Evolutionary conservation across 2,329 filamentous ascomycete genomes (phyloP), one percentile per base, ranked within the genome.

Genomic region (Penicillium sp.): DNA sequence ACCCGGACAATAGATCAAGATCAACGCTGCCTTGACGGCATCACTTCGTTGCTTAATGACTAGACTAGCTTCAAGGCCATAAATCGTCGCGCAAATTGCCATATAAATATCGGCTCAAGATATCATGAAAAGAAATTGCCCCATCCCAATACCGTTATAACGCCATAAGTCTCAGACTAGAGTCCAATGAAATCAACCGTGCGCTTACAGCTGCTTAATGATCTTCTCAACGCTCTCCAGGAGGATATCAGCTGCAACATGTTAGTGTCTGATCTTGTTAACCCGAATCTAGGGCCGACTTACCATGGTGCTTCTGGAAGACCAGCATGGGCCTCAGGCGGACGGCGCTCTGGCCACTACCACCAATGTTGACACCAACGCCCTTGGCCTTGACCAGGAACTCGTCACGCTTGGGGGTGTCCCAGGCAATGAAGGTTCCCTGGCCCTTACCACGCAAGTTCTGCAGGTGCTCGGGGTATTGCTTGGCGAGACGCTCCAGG

Each of bases 351-450:
- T 78, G 77, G 13, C 90, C 90, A 60, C 83, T 85, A 45, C 89
- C 89, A 53, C 89, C 90, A 66, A 95, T 87, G 73, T 95, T 95
- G 67, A 95, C 73, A 54, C 89, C 89, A 29, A 87, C 46, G 37
- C 37, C 74, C 82, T 95, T 95, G 55, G 85, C 87, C 73, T 80
- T 83, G 69, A 73, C 79, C 55, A 95, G 70, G 72, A 95, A 85
- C 65, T 85, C 80, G 65, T 50, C 48, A 32, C 48, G 78, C 61
- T 81, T 76, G 48, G 87, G 87, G 64, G 80, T 86, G 69, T 96
- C 90, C 76, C 89, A 96, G 43, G 90, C 89, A 65, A 96, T 88
- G 69, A 95, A 95, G 9, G 90, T 95, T 58, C 89, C 89, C 73
- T 87, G 85, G 43, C 85, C 85, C 75, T 94, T 87, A 47, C 89